Evolutionary conservation across 768 basidiomycete species (phyloP).

Genomic region (Naganishia kalamii): DNA sequence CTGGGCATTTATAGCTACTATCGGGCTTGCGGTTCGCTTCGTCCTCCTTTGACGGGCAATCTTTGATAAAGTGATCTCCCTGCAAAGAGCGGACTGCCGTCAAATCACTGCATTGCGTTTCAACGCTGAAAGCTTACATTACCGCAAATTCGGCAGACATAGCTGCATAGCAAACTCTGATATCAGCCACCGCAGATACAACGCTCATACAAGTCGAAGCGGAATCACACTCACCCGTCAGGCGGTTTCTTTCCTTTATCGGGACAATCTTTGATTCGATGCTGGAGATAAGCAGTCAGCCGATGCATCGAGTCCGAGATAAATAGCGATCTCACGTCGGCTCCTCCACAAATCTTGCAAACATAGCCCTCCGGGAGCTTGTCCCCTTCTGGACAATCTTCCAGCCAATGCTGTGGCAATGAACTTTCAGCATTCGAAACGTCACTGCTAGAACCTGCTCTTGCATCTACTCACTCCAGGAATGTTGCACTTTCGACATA

Average conservation of each 20-base stretch:
- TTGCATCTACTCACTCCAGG: slow-evolving; percentile 38
- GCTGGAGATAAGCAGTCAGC: slow-evolving; percentile 36
- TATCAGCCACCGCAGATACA: background rate
- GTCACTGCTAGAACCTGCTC: background rate
- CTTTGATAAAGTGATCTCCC: slow-evolving; percentile 68
- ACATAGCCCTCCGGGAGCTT: slow-evolving; percentile 73
- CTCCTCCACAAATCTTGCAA: slow-evolving; percentile 66
- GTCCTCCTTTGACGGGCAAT: slow-evolving; percentile 56
- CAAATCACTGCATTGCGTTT: background rate
- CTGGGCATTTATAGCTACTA: slow-evolving; percentile 10
- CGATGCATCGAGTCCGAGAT: background rate
- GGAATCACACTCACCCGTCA: slow-evolving; percentile 50
- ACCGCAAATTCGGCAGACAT: slow-evolving; percentile 85
- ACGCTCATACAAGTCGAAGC: too few species aligned
- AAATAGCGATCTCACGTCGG: background rate
- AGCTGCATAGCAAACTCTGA: slow-evolving; percentile 45
- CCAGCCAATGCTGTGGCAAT: slow-evolving; percentile 40
- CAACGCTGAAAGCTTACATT: slow-evolving; percentile 51
- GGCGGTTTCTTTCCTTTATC: slow-evolving; percentile 69
- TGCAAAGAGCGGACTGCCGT: slow-evolving; percentile 3
- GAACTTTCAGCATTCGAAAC: slow-evolving; percentile 7
- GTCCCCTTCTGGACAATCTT: slow-evolving; percentile 52
- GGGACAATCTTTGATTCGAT: slow-evolving; percentile 84
- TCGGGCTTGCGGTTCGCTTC: slow-evolving; percentile 18
- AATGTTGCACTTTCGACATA: slow-evolving; percentile 42